Evolutionary conservation across 495 filamentous ascomycete genomes (phyloP).

Genomic region (Entonaema liquescens): DNA sequence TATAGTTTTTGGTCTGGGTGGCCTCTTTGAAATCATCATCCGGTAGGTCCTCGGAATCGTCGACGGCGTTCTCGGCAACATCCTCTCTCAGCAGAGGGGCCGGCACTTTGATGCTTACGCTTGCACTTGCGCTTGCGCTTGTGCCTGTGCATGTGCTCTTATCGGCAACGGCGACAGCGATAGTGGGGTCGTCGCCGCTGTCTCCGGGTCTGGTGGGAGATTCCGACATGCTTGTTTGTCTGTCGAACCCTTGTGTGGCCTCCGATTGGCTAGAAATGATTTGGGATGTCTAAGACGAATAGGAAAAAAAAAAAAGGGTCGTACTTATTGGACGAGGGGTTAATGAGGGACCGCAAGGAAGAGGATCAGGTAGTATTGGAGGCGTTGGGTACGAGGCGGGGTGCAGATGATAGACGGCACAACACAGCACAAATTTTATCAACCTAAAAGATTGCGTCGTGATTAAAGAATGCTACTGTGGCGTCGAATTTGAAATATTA

Average conservation of each 20-base stretch:
- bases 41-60: constrained; percentile 38
- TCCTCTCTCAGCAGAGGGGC: not conserved
- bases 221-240: constrained; percentile 18
- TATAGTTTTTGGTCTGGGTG: constrained; percentile 19
- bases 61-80: constrained; percentile 28
- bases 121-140: not conserved
- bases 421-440: not conserved
- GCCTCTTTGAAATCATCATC: constrained; percentile 23
- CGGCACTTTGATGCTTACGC: not conserved
- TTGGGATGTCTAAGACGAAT: not conserved
- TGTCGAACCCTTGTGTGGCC: not conserved
- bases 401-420: constrained; percentile 15
- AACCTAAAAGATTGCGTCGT: not conserved
- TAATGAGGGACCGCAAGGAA: not conserved
- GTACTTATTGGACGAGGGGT: not conserved
- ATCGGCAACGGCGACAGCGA: not conserved
- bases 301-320: not conserved
- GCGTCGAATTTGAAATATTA: not conserved
- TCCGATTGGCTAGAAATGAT: constrained; percentile 16
- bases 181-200: not conserved
- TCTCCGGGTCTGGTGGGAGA: not conserved
- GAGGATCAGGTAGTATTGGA: constrained; percentile 21
- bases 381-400: constrained; percentile 14
- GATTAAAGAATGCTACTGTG: not conserved
- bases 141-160: not conserved